These are phyloP conservation scores for Cryomyces antarcticus DNA, from an alignment of 495 filamentous ascomycete species.

Conservation along the genomic window DNA sequence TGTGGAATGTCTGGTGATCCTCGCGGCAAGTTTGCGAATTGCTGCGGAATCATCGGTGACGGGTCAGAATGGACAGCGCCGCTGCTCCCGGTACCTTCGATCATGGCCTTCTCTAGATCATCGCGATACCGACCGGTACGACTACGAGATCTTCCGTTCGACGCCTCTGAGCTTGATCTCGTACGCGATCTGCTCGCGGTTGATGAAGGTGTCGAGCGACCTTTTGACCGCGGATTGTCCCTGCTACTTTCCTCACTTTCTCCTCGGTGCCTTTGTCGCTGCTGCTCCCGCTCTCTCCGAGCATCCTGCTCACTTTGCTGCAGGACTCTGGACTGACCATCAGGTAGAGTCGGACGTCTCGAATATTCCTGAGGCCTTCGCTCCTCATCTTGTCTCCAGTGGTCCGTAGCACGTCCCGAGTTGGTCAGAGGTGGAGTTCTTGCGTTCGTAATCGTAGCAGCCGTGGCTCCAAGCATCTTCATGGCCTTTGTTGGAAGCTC, in stretches of 20 bases:
- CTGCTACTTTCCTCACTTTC: conserved; percentile 1
- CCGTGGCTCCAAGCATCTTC: conserved; percentile 50
- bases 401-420: conserved; percentile 9
- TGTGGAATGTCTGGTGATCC: conserved; percentile 11
- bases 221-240: conserved; percentile 3
- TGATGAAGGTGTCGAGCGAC: conserved; percentile 10
- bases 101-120: conserved; percentile 20
- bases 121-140: conserved; percentile 19
- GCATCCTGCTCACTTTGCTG: conserved; percentile 14
- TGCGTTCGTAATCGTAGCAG: no score
- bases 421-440: no score
- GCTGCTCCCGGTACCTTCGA: conserved; percentile 13
- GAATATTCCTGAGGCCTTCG: conserved; percentile 12
- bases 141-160: conserved; percentile 17
- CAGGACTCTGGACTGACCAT: conserved; percentile 20
- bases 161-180: conserved; percentile 20
- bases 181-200: conserved; percentile 13
- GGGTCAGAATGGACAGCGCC: conserved; percentile 2
- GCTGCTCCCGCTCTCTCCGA: conserved; percentile 10
- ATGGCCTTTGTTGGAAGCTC: conserved; percentile 37
- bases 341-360: conserved; percentile 5
- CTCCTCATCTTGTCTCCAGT: conserved; percentile 27
- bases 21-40: background rate
- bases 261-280: conserved; percentile 1
- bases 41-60: conserved; percentile 4